Evolutionary conservation across 495 filamentous ascomycete genomes (phyloP).

Genomic region (Penicillium pancosmium): DNA sequence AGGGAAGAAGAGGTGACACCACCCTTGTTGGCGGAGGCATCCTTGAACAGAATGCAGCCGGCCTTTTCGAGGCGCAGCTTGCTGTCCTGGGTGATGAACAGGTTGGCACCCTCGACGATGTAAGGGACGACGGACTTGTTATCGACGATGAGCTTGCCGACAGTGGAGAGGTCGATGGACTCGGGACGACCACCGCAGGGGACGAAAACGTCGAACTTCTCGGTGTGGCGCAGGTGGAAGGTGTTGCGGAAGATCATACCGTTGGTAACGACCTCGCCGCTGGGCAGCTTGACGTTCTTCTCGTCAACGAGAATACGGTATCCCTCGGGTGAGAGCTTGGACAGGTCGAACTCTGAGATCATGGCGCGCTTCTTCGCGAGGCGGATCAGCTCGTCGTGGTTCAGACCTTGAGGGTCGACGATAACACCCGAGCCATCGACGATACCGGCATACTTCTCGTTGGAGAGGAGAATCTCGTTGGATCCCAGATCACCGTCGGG

Average conservation of each 20-base stretch:
- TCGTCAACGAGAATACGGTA: conserved; percentile 96
- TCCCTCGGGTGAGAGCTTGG: conserved; percentile 83
- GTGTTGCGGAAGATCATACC: conserved; percentile 96
- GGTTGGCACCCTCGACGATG: conserved; percentile 96
- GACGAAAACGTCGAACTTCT: conserved; percentile 85
- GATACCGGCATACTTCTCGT: conserved; percentile 90
- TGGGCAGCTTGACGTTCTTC: conserved; percentile 80
- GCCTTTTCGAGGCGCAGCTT: conserved; percentile 94
- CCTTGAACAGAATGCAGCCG: conserved; percentile 93
- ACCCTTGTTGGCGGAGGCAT: conserved; percentile 98
- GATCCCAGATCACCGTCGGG: conserved; percentile 96
- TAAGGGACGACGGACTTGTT: conserved; percentile 86
- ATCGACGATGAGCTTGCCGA: conserved; percentile 78
- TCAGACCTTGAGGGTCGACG: conserved; percentile 85
- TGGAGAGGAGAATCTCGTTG: conserved; percentile 94
- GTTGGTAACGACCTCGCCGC: conserved; percentile 83
- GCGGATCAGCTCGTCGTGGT: conserved; percentile 79
- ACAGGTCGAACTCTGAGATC: conserved; percentile 84
- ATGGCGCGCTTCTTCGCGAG: conserved; percentile 86
- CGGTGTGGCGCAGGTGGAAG: conserved; percentile 81
- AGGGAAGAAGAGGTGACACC: conserved; percentile 98
- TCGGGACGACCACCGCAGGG: conserved; percentile 96
- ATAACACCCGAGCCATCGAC: conserved; percentile 96
- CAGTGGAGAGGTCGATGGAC: conserved; percentile 89
- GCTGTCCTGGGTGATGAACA: conserved; percentile 98